Percentiles rank a stretch among this genome's conserved stretches.
These are phyloP conservation scores for Thermochaetoides thermophila DNA, from an alignment of 495 filamentous ascomycete genomes.

Conservation along the genomic window DNA sequence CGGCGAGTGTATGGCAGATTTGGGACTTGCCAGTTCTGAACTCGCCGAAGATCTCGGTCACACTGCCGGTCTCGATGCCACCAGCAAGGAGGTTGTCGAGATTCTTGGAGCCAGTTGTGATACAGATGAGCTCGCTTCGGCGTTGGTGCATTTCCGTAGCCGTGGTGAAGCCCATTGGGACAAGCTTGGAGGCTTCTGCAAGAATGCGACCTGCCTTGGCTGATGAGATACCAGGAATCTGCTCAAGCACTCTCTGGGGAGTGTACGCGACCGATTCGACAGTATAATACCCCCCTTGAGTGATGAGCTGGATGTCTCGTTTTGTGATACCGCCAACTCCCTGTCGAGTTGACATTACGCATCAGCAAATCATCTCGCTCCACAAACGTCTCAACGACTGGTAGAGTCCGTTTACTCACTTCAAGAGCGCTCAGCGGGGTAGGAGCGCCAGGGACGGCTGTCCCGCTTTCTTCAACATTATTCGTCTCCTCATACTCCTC, in stretches of 20 bases:
- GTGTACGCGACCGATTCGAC: slow-evolving; percentile 94
- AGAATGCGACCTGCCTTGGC: slow-evolving; percentile 91
- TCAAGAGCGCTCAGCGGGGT: slow-evolving; percentile 84
- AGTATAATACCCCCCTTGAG: slow-evolving; percentile 87
- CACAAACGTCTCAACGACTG: background rate
- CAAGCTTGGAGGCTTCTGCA: slow-evolving; percentile 87
- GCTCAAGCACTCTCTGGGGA: slow-evolving; percentile 70
- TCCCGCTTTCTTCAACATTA: slow-evolving; percentile 30
- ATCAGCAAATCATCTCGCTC: background rate
- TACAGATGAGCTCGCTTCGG: slow-evolving; percentile 89
- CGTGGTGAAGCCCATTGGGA: slow-evolving; percentile 97
- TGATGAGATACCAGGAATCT: slow-evolving; percentile 95
- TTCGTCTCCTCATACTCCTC: slow-evolving; percentile 30
- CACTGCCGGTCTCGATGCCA: slow-evolving; percentile 89
- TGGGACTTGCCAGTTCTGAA: slow-evolving; percentile 97
- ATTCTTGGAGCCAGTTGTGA: slow-evolving; percentile 94
- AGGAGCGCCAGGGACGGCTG: slow-evolving; percentile 76
- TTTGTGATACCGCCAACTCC: slow-evolving; percentile 76
- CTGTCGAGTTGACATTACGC: slow-evolving; percentile 24
- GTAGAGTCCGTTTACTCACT: slow-evolving; percentile 31
- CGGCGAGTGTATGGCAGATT: slow-evolving; percentile 95
- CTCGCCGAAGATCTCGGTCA: slow-evolving; percentile 98
- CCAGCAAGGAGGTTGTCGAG: slow-evolving; percentile 90
- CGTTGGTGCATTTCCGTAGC: slow-evolving; percentile 99
- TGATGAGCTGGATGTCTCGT: slow-evolving; percentile 79